Percentiles rank a stretch among this genome's conserved stretches.
These are phyloP conservation scores for Phytophthora rubi DNA, from an alignment of 352 stramenopile species.

Conservation along the genomic window DNA sequence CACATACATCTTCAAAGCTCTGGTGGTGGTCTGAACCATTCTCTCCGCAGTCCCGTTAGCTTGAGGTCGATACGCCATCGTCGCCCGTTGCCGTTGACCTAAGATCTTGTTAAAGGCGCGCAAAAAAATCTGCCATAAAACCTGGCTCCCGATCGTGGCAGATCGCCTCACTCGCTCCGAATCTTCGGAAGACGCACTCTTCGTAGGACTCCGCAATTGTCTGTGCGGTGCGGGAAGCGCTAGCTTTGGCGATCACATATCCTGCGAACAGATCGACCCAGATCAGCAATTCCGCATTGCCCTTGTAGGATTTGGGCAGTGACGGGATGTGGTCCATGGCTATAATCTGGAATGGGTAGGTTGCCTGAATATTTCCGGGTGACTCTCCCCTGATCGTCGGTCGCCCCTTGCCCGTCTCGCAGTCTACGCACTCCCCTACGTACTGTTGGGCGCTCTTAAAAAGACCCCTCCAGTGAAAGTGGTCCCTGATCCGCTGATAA, in stretches of 20 bases:
- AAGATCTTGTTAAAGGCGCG: not conserved
- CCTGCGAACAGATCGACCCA: not conserved
- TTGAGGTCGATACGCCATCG: not conserved
- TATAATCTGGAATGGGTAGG: not conserved
- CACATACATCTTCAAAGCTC: not conserved
- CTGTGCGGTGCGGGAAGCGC: no score
- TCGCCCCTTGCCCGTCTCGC: not conserved
- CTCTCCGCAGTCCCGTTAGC: not conserved
- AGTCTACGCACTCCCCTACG: conserved; percentile 10
- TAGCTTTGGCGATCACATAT: no score
- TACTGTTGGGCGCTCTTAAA: conserved; percentile 7
- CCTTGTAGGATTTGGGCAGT: not conserved
- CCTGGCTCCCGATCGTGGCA: not conserved
- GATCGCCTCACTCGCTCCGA: not conserved
- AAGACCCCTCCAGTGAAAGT: conserved; percentile 15
- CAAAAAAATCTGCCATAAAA: not conserved
- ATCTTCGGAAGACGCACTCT: not conserved
- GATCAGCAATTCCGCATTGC: not conserved
- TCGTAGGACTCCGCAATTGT: not conserved
- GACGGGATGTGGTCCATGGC: not conserved
- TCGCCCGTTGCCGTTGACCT: not conserved
- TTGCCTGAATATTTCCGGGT: not conserved
- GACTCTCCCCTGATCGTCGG: not conserved
- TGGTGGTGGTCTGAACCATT: not conserved
- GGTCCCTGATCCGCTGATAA: not conserved